Evolutionary conservation across 139 green algal species (phyloP).

Genomic region (Cymbomonas tetramitiformis): DNA sequence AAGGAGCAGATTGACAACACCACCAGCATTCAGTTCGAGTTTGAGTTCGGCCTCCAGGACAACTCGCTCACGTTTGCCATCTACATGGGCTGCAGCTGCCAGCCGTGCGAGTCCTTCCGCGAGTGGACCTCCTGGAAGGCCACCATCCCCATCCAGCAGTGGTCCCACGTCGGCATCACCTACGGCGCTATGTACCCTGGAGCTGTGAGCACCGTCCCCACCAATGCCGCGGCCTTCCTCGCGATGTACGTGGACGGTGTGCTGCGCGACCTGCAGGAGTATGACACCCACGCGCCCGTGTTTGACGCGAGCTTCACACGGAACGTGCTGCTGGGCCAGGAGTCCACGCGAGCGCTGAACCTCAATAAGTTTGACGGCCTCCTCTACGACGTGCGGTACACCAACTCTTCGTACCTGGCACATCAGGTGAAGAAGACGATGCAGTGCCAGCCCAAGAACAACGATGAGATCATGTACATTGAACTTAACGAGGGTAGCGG

Average conservation of each 20-base stretch:
- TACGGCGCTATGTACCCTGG: no score
- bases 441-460: conserved; percentile 13
- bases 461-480: background rate
- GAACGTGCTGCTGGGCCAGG: background rate
- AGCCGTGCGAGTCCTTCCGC: background rate
- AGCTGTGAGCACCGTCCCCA: no score
- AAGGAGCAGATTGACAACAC: background rate
- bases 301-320: background rate
- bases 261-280: conserved; percentile 5
- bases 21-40: background rate
- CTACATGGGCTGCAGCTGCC: background rate
- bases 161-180: conserved; percentile 11
- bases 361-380: conserved; percentile 9
- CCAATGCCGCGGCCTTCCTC: background rate
- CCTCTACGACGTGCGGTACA: conserved; percentile 1
- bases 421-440: conserved; percentile 3
- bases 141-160: background rate
- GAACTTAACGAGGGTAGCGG: background rate
- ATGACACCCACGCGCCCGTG: background rate
- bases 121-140: background rate
- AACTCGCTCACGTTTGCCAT: background rate
- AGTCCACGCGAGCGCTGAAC: background rate
- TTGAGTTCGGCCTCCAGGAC: conserved; percentile 2
- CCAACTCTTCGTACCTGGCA: background rate
- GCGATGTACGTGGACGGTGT: conserved; percentile 19